Conservation (phyloP, 2,329 filamentous ascomycete genomes). For the Trichoderma aggressivum region DNA sequence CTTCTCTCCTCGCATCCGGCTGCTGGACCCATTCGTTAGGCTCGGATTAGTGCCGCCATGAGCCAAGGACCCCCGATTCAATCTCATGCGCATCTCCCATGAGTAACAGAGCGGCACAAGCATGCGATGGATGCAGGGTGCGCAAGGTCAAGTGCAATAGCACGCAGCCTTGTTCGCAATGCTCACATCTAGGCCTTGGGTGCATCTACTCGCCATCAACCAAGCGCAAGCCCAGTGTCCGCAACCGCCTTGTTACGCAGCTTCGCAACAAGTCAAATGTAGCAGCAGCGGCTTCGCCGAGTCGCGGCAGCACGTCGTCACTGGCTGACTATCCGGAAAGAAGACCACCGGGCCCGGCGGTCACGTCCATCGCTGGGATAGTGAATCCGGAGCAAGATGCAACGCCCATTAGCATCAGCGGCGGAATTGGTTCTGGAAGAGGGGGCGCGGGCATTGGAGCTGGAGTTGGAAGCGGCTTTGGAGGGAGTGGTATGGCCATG, state of each 20-base stretch:
- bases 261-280: constrained; percentile 28
- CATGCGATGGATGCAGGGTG: constrained; percentile 39
- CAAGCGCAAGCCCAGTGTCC: constrained; percentile 35
- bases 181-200: constrained; percentile 33
- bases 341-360: constrained; percentile 16
- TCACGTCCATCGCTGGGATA: constrained; percentile 29
- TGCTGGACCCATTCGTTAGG: constrained; percentile 16
- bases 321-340: constrained; percentile 1
- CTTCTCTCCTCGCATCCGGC: neutral
- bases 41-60: constrained; percentile 12
- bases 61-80: constrained; percentile 7
- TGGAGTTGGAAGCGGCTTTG: neutral
- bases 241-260: constrained; percentile 36
- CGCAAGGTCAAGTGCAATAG: constrained; percentile 39
- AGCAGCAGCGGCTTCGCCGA: neutral
- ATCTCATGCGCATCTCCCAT: constrained; percentile 17
- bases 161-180: constrained; percentile 35
- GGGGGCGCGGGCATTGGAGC: neutral
- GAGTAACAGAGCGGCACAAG: constrained; percentile 27
- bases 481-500: neutral
- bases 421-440: neutral
- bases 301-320: neutral
- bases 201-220: constrained; percentile 34
- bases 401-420: neutral
- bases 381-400: constrained; percentile 20